Evolutionary conservation across 1,284 basidiomycete species (phyloP), one percentile per base, ranked within the genome.

Genomic region (Cryptococcus sp.): DNA sequence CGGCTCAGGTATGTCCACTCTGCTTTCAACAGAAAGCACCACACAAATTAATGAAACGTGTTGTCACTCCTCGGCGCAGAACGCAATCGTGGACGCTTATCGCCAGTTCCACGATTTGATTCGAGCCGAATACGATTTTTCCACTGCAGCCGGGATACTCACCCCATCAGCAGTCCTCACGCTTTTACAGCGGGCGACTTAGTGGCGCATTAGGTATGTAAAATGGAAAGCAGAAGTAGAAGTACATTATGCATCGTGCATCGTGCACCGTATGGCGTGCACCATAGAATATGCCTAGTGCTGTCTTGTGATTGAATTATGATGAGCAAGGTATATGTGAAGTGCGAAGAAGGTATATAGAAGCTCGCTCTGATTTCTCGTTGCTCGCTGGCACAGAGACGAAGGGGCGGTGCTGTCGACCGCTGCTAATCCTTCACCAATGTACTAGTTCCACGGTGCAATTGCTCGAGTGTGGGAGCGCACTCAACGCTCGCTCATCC

Each of bases 1-100:
- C 93, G 63, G 82, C 89, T 20, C 81, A 85, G 69, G 88, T 74
- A 16, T 65, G 71, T 70, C 19, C 11, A 8, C 5, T 1, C 46
- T 15, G 11, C 3, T n/a, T 17, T 25, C 10, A 29, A 5, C 26
- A 10, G 5, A 29, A 29, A 5, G 26, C 26, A n/a, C n/a, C n/a
- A n/a, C n/a, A n/a, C n/a, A n/a, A n/a, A n/a, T n/a, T n/a, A n/a
- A n/a, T n/a, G n/a, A n/a, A n/a, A n/a, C n/a, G n/a, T n/a, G n/a
- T n/a, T n/a, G n/a, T 2, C 3, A n/a, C 11, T 11, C 5, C 19
- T 39, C 37, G 38, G 26, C 38, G 20, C 17, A 78, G 77, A 78
- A 87, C 47, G 83, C 85, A n/a, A 83, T 93, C 17, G 81, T 86
- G 57, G 86, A 88, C 55, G 83, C 83, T 40, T 94, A 93, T 76